A percentile compares a stretch with the other conserved stretches of the same genome.
These are phyloP conservation scores for Crithidia thermophila DNA, from an alignment of 208 protist genomes.

Conservation along the genomic window DNA sequence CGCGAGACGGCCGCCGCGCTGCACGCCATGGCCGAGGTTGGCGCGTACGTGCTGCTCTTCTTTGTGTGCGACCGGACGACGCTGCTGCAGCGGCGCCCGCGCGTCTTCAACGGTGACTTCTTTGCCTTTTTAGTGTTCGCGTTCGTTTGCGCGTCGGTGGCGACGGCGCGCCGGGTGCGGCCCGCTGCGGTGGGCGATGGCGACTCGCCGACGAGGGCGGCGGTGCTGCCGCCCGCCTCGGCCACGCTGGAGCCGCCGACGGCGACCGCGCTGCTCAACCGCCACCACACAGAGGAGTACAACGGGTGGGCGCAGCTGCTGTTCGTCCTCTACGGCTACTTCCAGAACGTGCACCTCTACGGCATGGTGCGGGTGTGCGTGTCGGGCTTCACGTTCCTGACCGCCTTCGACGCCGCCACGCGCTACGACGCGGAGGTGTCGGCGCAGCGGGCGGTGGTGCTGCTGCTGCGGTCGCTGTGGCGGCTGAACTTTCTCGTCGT, in stretches of 20 bases:
- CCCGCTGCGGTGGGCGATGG: not conserved
- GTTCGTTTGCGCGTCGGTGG: constrained; percentile 24
- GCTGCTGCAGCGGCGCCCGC: constrained; percentile 25
- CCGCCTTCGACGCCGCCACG: constrained; percentile 90
- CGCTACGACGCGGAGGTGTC: constrained; percentile 73
- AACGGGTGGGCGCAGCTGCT: constrained; percentile 91
- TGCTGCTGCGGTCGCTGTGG: constrained; percentile 66
- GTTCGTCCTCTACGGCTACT: constrained; percentile 92
- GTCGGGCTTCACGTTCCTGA: constrained; percentile 91
- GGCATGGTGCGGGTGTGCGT: constrained; percentile 90
- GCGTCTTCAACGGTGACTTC: constrained; percentile 28
- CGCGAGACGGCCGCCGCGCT: not conserved
- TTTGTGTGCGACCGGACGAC: constrained; percentile 43
- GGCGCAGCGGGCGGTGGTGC: constrained; percentile 56
- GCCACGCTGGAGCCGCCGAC: not conserved
- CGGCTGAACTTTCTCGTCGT: constrained; percentile 86
- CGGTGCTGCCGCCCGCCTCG: not conserved
- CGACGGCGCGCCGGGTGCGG: constrained; percentile 24
- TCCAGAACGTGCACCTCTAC: constrained; percentile 73
- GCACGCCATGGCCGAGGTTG: constrained; percentile 19
- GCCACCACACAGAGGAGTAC: constrained; percentile 93
- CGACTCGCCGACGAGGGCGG: not conserved
- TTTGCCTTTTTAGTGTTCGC: constrained; percentile 37
- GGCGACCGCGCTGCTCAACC: constrained; percentile 43
- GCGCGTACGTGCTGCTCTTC: constrained; percentile 38